Percentiles rank a stretch among this genome's conserved stretches.
These are phyloP conservation scores for Neoboletus magnificus DNA, from an alignment of 768 basidiomycete genomes.

Conservation along the genomic window DNA sequence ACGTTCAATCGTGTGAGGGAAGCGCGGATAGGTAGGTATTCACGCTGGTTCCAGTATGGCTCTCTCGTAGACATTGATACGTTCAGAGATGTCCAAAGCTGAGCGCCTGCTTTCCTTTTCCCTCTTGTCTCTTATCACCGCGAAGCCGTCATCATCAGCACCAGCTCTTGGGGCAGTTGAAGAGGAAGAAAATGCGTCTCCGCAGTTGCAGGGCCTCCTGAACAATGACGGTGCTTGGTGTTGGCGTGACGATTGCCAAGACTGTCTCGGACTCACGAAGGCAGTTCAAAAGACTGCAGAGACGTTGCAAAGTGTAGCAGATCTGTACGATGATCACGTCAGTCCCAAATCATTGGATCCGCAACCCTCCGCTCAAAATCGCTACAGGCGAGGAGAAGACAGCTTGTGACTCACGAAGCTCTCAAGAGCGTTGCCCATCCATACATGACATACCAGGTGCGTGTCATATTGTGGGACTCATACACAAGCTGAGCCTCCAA, in stretches of 20 bases:
- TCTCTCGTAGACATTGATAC: neutral
- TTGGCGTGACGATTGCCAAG: conserved; percentile 77
- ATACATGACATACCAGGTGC: conserved; percentile 63
- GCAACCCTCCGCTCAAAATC: conserved; percentile 4
- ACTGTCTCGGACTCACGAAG: conserved; percentile 75
- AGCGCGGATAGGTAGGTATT: conserved; percentile 57
- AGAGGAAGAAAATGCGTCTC: conserved; percentile 41
- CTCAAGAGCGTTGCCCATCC: conserved; percentile 78
- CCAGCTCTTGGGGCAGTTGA: conserved; percentile 46
- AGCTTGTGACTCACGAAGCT: conserved; percentile 70
- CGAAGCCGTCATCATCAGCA: conserved; percentile 54
- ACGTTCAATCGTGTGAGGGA: conserved; percentile 63
- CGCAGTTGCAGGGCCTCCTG: conserved; percentile 51
- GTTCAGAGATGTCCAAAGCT: conserved; percentile 73
- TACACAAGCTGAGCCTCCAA: neutral
- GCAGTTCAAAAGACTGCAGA: conserved; percentile 75
- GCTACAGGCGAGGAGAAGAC: conserved; percentile 64
- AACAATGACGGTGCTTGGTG: conserved; percentile 83
- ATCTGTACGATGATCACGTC: conserved; percentile 78
- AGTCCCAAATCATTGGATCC: conserved; percentile 23
- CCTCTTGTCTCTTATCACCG: conserved; percentile 69
- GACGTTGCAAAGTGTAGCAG: conserved; percentile 68
- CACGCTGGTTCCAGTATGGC: neutral
- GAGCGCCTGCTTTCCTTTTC: conserved; percentile 73
- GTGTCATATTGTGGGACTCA: neutral